A percentile compares a stretch with the other conserved stretches of the same genome.
Evolutionary conservation across 768 basidiomycete genomes (phyloP).

Genomic region (Kwoniella dejecticola): DNA sequence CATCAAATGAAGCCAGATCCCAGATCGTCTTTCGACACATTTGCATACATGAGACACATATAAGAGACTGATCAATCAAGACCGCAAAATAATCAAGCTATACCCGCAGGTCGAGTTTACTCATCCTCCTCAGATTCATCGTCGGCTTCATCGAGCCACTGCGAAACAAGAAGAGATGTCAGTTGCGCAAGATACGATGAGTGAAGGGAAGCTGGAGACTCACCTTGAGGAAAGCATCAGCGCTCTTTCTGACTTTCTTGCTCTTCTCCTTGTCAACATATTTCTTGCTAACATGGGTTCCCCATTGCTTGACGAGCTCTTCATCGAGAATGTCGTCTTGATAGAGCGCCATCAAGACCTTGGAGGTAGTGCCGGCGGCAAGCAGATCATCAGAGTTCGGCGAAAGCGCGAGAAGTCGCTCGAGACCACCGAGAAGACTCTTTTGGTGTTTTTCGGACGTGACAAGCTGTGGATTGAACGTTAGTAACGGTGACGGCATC

Average conservation of each 20-base stretch:
- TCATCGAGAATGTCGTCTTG: slow-evolving; percentile 91
- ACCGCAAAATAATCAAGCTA: too few relatives aligned
- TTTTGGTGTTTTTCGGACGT: slow-evolving; percentile 96
- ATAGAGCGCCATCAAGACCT: slow-evolving; percentile 91
- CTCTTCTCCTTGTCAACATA: slow-evolving; percentile 91
- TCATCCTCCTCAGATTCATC: slow-evolving; percentile 22
- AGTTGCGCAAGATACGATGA: neutral
- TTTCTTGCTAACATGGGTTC: slow-evolving; percentile 94
- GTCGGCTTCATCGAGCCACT: slow-evolving; percentile 33
- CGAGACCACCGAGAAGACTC: slow-evolving; percentile 86
- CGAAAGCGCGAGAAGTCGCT: slow-evolving; percentile 73
- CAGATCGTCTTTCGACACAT: too few relatives aligned
- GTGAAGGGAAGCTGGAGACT: slow-evolving; percentile 30
- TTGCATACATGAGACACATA: too few relatives aligned
- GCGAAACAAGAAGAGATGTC: neutral
- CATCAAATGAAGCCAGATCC: too few relatives aligned
- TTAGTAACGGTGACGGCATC: neutral
- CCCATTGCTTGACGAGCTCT: slow-evolving; percentile 86
- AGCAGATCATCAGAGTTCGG: slow-evolving; percentile 66
- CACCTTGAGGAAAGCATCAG: slow-evolving; percentile 89
- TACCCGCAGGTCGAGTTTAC: too few relatives aligned
- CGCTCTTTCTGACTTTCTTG: slow-evolving; percentile 92
- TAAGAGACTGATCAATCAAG: too few relatives aligned
- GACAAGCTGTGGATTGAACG: slow-evolving; percentile 64
- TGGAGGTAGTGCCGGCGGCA: slow-evolving; percentile 65